A percentile compares a stretch with the other conserved stretches of the same genome.
phyloP scores from a whole-genome alignment of 2,329 filamentous ascomycete genomes.

The Colletotrichum noveboracense region DNA sequence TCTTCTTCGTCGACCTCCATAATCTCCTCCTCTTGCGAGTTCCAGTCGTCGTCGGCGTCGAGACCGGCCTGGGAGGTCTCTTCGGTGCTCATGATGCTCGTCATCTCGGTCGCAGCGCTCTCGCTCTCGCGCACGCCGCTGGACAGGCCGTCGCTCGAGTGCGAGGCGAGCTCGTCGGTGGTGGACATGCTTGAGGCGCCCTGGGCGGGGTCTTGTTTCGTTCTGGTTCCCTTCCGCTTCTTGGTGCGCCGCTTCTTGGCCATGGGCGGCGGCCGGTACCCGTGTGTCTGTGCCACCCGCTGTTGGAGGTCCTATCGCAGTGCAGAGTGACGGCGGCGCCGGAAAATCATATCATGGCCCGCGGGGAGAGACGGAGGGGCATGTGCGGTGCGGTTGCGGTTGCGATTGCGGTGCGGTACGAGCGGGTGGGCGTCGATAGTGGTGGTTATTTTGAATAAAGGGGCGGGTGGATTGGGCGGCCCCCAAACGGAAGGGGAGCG shows the following conservation, averaged over 20 bases:
- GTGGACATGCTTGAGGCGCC: constrained; percentile 32
- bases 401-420: background rate
- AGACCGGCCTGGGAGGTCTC: constrained; percentile 29
- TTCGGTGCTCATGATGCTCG: constrained; percentile 39
- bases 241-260: constrained; percentile 37
- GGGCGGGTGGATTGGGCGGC: background rate
- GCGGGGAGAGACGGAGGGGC: background rate
- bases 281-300: constrained; percentile 18
- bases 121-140: constrained; percentile 38
- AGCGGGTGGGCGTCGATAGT: background rate
- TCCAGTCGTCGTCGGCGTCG: constrained; percentile 26
- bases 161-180: constrained; percentile 33
- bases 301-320: constrained; percentile 10
- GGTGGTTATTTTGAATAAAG: background rate
- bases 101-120: constrained; percentile 40
- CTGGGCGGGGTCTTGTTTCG: constrained; percentile 18
- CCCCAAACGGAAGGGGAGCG: background rate
- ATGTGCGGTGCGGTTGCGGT: background rate
- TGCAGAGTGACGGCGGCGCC: background rate
- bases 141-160: constrained; percentile 36
- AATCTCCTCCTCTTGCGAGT: constrained; percentile 20
- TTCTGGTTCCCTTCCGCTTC: constrained; percentile 30
- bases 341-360: constrained; percentile 15
- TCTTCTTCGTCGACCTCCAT: constrained; percentile 34
- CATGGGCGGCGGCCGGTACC: constrained; percentile 32